Conservation (phyloP, 2,329 filamentous ascomycete genomes). For the Thielaviopsis euricoi region DNA sequence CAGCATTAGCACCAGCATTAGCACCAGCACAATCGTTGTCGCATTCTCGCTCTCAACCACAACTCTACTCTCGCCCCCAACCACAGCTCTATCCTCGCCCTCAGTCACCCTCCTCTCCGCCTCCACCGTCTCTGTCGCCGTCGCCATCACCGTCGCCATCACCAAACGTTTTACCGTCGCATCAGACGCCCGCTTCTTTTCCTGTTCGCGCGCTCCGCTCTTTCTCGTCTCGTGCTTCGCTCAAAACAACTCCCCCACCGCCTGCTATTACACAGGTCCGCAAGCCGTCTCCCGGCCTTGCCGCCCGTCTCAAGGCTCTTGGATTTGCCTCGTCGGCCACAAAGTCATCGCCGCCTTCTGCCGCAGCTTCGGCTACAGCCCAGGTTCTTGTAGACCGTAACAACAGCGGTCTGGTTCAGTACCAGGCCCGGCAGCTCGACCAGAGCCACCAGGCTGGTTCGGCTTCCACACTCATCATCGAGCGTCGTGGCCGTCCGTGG, state of each 20-base stretch:
- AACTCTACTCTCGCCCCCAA: not conserved
- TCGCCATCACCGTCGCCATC: constrained; percentile 1
- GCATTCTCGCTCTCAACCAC: not conserved
- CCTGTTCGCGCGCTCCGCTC: constrained; percentile 14
- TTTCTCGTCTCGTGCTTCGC: constrained; percentile 13
- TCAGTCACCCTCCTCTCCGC: constrained; percentile 9
- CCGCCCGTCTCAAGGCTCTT: constrained; percentile 47
- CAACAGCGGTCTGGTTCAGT: constrained; percentile 54
- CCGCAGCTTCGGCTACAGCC: constrained; percentile 11
- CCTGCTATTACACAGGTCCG: constrained; percentile 23
- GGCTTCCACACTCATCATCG: constrained; percentile 28
- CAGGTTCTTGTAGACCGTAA: constrained; percentile 29
- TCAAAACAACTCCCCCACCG: constrained; percentile 15
- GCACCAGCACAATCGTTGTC: not conserved
- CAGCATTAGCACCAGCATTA: not conserved
- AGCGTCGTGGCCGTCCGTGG: constrained; percentile 56
- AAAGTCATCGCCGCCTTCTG: constrained; percentile 17
- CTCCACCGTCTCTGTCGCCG: constrained; percentile 9
- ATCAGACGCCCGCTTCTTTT: constrained; percentile 8
- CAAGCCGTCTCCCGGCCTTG: constrained; percentile 47
- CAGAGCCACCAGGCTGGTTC: constrained; percentile 45
- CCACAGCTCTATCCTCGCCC: not conserved
- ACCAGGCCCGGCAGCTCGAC: constrained; percentile 54
- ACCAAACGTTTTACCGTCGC: not conserved
- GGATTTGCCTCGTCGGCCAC: constrained; percentile 32